These are phyloP conservation scores for Chaetomium cochliodes DNA, from an alignment of 495 filamentous ascomycete genomes.

Conservation along the genomic window DNA sequence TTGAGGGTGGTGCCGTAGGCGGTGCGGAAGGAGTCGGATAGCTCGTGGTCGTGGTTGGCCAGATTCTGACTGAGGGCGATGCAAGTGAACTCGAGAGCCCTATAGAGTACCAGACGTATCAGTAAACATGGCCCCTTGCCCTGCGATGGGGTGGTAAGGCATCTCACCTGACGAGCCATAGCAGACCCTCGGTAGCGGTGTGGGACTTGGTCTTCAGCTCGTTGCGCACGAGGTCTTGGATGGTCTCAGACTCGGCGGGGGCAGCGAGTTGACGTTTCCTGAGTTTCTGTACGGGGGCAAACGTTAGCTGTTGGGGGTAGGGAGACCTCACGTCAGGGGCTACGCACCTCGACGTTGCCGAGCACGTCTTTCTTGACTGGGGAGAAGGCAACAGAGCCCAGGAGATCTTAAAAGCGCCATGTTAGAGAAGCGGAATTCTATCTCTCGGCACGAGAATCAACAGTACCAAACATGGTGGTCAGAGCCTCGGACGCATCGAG, in stretches of 20 bases:
- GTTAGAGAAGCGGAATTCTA: not conserved
- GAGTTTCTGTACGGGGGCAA: constrained; percentile 68
- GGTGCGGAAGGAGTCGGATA: constrained; percentile 77
- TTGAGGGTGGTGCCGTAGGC: constrained; percentile 86
- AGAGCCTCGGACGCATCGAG: constrained; percentile 86
- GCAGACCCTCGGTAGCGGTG: constrained; percentile 78
- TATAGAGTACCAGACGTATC: constrained; percentile 37
- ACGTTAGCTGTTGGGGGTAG: constrained; percentile 14
- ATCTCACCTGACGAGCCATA: constrained; percentile 85
- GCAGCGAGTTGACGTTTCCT: constrained; percentile 75
- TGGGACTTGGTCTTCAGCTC: constrained; percentile 87
- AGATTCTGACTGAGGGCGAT: constrained; percentile 78
- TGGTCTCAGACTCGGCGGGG: constrained; percentile 69
- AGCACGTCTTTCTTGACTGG: constrained; percentile 87
- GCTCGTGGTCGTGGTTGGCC: constrained; percentile 63
- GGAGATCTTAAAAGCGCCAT: constrained; percentile 56
- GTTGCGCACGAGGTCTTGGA: constrained; percentile 80
- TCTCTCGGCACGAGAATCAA: constrained; percentile 20
- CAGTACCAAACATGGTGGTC: constrained; percentile 78
- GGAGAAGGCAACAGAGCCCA: constrained; percentile 78
- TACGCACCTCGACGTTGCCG: constrained; percentile 83
- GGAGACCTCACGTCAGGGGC: not conserved
- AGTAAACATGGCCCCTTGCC: not conserved
- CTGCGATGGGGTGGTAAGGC: not conserved
- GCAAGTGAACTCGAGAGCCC: constrained; percentile 89